Percentiles rank a stretch among this genome's conserved stretches.
These are phyloP conservation scores for Carex pumila DNA, from an alignment of 176 grass and related monocot genomes.

Conservation along the genomic window DNA sequence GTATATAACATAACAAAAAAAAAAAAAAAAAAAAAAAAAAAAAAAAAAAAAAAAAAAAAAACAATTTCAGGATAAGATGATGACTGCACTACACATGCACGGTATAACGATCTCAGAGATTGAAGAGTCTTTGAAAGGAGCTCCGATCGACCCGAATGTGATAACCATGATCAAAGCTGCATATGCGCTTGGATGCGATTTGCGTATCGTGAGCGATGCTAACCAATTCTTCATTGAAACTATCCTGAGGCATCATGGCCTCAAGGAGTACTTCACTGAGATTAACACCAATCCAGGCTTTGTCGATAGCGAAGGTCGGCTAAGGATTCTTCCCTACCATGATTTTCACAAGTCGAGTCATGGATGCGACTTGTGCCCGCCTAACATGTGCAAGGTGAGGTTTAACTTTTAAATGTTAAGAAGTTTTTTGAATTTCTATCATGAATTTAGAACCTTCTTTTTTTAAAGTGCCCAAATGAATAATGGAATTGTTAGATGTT, in stretches of 20 bases:
- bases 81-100: constrained; percentile 38
- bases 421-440: neutral
- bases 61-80: constrained; percentile 51
- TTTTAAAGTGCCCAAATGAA: neutral
- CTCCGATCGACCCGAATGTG: constrained; percentile 48
- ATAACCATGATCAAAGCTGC: constrained; percentile 36
- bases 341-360: constrained; percentile 39
- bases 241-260: constrained; percentile 65
- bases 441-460: neutral
- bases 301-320: constrained; percentile 42
- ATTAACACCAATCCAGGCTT: constrained; percentile 75
- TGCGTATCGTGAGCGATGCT: constrained; percentile 78
- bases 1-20: neutral
- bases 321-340: constrained; percentile 61
- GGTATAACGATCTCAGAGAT: constrained; percentile 42
- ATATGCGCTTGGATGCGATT: constrained; percentile 60
- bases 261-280: constrained; percentile 62
- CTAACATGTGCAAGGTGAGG: constrained; percentile 91
- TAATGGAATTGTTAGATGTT: neutral
- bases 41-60: neutral
- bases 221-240: constrained; percentile 86
- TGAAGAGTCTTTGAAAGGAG: constrained; percentile 26
- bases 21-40: neutral
- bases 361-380: constrained; percentile 68
- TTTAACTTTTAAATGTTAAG: neutral